Base-by-base conservation (phyloP, 2,329 filamentous ascomycete genomes). In the Orbilia javanica region DNA sequence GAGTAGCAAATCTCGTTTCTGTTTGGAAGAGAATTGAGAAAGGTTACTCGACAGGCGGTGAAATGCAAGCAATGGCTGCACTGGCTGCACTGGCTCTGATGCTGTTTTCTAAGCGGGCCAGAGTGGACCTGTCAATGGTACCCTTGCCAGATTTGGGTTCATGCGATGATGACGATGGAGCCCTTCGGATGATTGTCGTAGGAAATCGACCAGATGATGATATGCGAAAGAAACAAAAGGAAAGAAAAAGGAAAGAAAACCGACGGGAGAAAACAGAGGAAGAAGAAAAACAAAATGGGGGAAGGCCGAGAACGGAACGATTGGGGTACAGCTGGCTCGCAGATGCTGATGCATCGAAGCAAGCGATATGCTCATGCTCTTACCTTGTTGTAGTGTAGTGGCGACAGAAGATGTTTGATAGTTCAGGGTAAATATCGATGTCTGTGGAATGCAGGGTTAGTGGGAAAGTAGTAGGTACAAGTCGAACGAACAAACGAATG, bases 31-130 rank as follows among this genome's bases (percentile, higher is more conserved):
- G 64, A 48, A 68, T 39, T 66, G 36, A 55, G 60, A 73, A 44
- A 39, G 72, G 72, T 77, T 77, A 70, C 72, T 77, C 72, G 72
- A 77, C 72, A 70, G 57, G 65, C 65, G 46, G 65, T 52, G 65
- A 77, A 64, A 68, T 69, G 73, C 73, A 77, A 77, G 73, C 73
- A 77, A 77, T 77, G 60, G 73, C 52, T 65, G 50, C 60, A 60
- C 66, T 77, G 60, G 73, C 52, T 65, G 50, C 60, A 60, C 66
- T 52, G 48, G 27, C 60, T 65, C 57, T 69, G 46, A 50, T 63
- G 60, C 60, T 65, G 44, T 42, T 65, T 57, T 66, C 67, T 60
- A 71, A 67, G 73, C 73, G 62, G 67, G 34, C 62, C 48, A 31
- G 42, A 67, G 67, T 77, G 67, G 67, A 77, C 65, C 65, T 69